These are phyloP conservation scores for Cordyceps farinosa DNA, from an alignment of 2,329 filamentous ascomycete species.

Conservation along the genomic window DNA sequence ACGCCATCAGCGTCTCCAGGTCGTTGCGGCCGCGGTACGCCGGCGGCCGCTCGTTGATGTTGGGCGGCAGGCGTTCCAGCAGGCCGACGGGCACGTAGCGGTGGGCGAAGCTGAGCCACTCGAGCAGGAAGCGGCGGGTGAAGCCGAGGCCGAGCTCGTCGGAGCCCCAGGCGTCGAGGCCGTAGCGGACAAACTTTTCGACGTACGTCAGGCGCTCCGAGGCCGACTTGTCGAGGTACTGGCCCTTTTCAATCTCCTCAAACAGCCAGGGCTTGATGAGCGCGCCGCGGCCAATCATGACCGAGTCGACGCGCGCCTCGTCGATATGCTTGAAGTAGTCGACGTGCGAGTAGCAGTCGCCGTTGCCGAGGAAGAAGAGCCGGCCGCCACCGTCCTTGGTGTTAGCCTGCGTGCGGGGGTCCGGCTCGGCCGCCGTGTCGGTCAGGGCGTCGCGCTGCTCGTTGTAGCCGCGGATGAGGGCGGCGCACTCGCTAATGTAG, in stretches of 20 bases:
- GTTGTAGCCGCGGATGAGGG: slow-evolving; percentile 78
- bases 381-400: slow-evolving; percentile 53
- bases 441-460: slow-evolving; percentile 59
- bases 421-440: slow-evolving; percentile 76
- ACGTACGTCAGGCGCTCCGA: slow-evolving; percentile 80
- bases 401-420: slow-evolving; percentile 68
- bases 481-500: slow-evolving; percentile 88
- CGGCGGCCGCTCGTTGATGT: slow-evolving; percentile 84
- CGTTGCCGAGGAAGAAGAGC: slow-evolving; percentile 92
- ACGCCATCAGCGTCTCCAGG: slow-evolving; percentile 87
- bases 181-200: slow-evolving; percentile 86
- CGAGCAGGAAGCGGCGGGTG: slow-evolving; percentile 86
- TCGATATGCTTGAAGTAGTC: slow-evolving; percentile 80
- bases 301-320: slow-evolving; percentile 78
- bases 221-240: slow-evolving; percentile 94
- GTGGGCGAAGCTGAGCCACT: slow-evolving; percentile 92
- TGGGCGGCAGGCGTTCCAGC: slow-evolving; percentile 82
- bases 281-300: slow-evolving; percentile 95
- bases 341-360: slow-evolving; percentile 89
- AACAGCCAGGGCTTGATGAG: slow-evolving; percentile 98
- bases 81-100: slow-evolving; percentile 89
- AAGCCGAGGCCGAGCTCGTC: slow-evolving; percentile 92
- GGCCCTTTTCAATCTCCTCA: slow-evolving; percentile 86
- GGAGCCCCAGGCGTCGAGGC: slow-evolving; percentile 90
- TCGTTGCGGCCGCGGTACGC: slow-evolving; percentile 81